Evolutionary conservation across 345 rosid species (phyloP), one percentile per base, ranked within the genome.

Genomic region (Combretum micranthum): DNA sequence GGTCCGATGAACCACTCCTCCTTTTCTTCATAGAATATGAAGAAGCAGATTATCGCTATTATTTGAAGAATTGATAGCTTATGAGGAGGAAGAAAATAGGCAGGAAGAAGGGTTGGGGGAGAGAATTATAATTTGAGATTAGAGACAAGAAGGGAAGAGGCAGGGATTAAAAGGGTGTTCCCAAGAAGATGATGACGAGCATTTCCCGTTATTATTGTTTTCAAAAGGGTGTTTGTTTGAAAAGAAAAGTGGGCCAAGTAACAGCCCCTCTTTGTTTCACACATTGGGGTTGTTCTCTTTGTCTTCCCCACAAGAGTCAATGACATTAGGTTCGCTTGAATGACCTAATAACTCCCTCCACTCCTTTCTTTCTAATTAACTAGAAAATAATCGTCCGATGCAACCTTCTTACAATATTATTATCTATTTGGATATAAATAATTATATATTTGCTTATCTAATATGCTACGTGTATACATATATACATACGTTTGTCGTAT

Each of bases 111-210:
- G 43, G 42, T n/a, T 48, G 15, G 20, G 7, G 15, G 26, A 37
- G 59, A 50, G 51, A 52, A 50, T n/a, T 12, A 13, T 22, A n/a
- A 17, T 15, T 12, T 15, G 45, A 42, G 19, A 18, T 7, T 3
- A 15, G 12, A 1, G 13, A 26, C 13, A 44, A 12, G 15, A n/a
- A 48, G 15, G 55, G 42, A 26, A 5, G 37, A 42, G 43, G 8
- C 18, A 50, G 52, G 32, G 42, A 44, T 42, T 1, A 43, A 14
- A 22, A 21, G 59, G 63, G 17, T 26, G 66, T 70, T 65, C 74
- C 74, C 65, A 43, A 68, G 77, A 69, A 68, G 76, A 68, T 44
- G 77, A 76, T 42, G 69, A 68, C 56, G 77, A 72, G 74, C 42
- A 32, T 61, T 65, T 65, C 71, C 76, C 67, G 65, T 75, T 72